Base-by-base conservation (phyloP, 495 filamentous ascomycete genomes). In the Ascodesmis nigricans region DNA sequence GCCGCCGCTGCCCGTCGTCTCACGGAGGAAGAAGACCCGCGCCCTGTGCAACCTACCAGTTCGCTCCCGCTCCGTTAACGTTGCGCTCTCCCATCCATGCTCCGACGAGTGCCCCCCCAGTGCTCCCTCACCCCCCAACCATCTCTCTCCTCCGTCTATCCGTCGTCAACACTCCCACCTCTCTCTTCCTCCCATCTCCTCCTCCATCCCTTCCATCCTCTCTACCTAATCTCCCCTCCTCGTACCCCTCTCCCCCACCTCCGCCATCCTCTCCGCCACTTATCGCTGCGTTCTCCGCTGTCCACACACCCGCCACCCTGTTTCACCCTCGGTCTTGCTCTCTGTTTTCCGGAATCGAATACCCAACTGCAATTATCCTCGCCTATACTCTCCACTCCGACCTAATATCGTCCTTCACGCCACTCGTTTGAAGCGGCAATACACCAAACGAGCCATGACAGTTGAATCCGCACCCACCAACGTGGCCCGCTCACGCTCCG, bases 281-380 rank as follows among this genome's bases (percentile, higher is more conserved):
- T 25, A 11, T 25, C 23, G 6, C 6, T 25, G 23, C 11, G 6
- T 25, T 25, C 23, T 25, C 11, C 6, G 23, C 11, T 11, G 23
- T 25, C 11, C 11, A 25, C 23, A 11, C 23, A 25, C 11, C 11
- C 23, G 23, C 23, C 11, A 6, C 23, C 6, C 23, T 25, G 6
- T 11, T 6, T 6, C 23, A 25, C 23, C 23, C 11, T 25, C 23
- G 6, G 33, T 35, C n/a, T 16, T 22, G 8, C 26, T 29, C 19
- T 25, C 23, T 25, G 33, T 35, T 14, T 16, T 22, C 3, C 26
- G 21, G 14, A 29, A 37, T 24, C 26, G 19, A 26, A 30, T 37
- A 37, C 15, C 35, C 13, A 21, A n/a, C 14, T 30, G 14, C 30
- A 37, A 37, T 37, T 30, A 7, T 37, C 16, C 35, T n/a, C n/a